Conservation (phyloP, 2,329 filamentous ascomycete genomes). For the Pleomassaria siparia region DNA sequence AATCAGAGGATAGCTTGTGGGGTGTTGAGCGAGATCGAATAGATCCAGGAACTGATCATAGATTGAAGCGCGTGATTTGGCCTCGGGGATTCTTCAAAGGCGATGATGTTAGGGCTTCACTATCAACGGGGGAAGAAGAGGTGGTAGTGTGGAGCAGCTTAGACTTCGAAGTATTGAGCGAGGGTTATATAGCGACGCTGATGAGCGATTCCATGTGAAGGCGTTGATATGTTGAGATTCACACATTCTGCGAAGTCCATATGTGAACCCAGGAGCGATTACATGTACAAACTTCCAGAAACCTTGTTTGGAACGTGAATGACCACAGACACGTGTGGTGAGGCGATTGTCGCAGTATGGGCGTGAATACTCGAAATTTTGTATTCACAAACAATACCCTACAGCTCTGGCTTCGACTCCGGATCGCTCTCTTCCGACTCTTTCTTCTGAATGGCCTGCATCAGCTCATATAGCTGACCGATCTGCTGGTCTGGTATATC, state of each 20-base stretch:
- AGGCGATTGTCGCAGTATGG: not conserved
- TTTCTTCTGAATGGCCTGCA: constrained; percentile 72
- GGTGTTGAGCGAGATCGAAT: too few species aligned
- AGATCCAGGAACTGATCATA: too few species aligned
- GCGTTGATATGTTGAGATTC: not conserved
- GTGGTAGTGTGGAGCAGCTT: not conserved
- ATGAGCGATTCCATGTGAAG: not conserved
- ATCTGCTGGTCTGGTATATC: constrained; percentile 76
- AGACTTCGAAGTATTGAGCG: not conserved
- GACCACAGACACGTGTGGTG: not conserved
- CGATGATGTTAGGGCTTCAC: not conserved
- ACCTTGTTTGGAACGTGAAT: not conserved
- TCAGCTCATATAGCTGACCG: constrained; percentile 89
- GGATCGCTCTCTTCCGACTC: constrained; percentile 52
- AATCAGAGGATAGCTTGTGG: too few species aligned
- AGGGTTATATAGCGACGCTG: not conserved
- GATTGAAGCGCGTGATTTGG: too few species aligned
- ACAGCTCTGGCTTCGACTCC: constrained; percentile 34
- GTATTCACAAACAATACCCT: constrained; percentile 10
- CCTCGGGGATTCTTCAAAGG: not conserved
- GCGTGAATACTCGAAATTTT: not conserved
- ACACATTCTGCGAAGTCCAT: not conserved
- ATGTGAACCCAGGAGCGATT: not conserved
- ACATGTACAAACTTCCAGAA: not conserved
- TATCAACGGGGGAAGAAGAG: not conserved